These are phyloP conservation scores for Hericium alpestre DNA, from an alignment of 768 basidiomycete genomes.

Conservation along the genomic window DNA sequence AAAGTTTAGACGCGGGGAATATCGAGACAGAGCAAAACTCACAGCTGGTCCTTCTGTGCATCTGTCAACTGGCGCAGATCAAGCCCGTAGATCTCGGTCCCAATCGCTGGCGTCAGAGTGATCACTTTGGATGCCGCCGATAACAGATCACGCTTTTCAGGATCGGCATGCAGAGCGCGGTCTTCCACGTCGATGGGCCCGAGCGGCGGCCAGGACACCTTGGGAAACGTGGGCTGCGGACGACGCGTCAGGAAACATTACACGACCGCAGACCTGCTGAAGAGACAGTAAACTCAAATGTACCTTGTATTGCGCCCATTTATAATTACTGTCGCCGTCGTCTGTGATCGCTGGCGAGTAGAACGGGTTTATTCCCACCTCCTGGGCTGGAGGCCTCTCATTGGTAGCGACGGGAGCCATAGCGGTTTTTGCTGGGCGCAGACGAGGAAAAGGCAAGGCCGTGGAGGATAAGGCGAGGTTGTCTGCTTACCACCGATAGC, in stretches of 20 bases:
- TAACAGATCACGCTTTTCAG: conserved; percentile 54
- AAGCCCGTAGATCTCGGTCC: conserved; percentile 64
- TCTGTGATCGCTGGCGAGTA: conserved; percentile 52
- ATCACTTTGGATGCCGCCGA: conserved; percentile 55
- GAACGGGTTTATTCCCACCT: conserved; percentile 43
- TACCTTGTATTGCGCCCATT: conserved; percentile 52
- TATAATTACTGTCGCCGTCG: conserved; percentile 39
- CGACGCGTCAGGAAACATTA: not conserved
- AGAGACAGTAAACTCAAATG: not conserved
- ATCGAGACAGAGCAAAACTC: conserved; percentile 13
- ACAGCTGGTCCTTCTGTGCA: conserved; percentile 74
- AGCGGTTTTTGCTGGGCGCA: not conserved
- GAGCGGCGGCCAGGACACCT: conserved; percentile 55
- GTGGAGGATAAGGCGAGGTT: no score
- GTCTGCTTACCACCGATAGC: no score
- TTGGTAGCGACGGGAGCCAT: conserved; percentile 3
- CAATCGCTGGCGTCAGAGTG: conserved; percentile 61
- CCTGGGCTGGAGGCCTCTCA: not conserved
- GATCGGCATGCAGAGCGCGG: conserved; percentile 59
- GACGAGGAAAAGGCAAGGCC: no score
- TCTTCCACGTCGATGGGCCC: conserved; percentile 49
- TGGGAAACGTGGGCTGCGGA: conserved; percentile 51
- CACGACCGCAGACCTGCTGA: not conserved
- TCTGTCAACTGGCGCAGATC: conserved; percentile 61
- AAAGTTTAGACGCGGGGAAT: not conserved